Base-by-base conservation (phyloP, 2,329 filamentous ascomycete species). In the Pseudocercospora crystallina region DNA sequence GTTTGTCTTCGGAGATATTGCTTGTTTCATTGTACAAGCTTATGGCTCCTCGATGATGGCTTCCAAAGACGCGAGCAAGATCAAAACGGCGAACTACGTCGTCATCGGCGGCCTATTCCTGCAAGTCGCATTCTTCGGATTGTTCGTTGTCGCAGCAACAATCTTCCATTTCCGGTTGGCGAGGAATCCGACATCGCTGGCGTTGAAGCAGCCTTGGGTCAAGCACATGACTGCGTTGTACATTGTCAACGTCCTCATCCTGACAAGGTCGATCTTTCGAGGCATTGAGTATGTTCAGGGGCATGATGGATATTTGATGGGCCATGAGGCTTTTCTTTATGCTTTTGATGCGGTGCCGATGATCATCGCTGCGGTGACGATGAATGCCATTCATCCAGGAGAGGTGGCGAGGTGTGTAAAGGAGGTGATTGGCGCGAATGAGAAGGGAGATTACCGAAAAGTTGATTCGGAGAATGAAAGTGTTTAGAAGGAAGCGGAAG, bases 31-130 rank as follows among this genome's bases (percentile, higher is more conserved):
- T 43, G 65, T 78, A n/a, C n/a, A n/a, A n/a, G n/a, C n/a, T n/a
- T n/a, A n/a, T n/a, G n/a, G n/a, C n/a, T n/a, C n/a, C n/a, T n/a
- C n/a, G n/a, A n/a, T n/a, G n/a, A n/a, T n/a, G n/a, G n/a, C n/a
- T n/a, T n/a, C n/a, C n/a, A n/a, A n/a, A n/a, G n/a, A n/a, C n/a
- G n/a, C n/a, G n/a, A n/a, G n/a, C n/a, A 30, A 68, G n/a, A n/a
- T n/a, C n/a, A n/a, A n/a, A n/a, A n/a, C n/a, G n/a, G n/a, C n/a
- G n/a, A n/a, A n/a, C n/a, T n/a, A 70, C 48, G 68, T 80, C 47
- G 70, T 80, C 39, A 62, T 80, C 20, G 71, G n/a, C n/a, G 78
- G 78, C 1, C 69, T 81, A 2, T 64, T 74, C 13, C 62, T 80
- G 37, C 77, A 81, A 57, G 67, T 80, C 51, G 40, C 70, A 44